phyloP scores from a whole-genome alignment of 208 protist genomes.

The Phytomonas francai region DNA sequence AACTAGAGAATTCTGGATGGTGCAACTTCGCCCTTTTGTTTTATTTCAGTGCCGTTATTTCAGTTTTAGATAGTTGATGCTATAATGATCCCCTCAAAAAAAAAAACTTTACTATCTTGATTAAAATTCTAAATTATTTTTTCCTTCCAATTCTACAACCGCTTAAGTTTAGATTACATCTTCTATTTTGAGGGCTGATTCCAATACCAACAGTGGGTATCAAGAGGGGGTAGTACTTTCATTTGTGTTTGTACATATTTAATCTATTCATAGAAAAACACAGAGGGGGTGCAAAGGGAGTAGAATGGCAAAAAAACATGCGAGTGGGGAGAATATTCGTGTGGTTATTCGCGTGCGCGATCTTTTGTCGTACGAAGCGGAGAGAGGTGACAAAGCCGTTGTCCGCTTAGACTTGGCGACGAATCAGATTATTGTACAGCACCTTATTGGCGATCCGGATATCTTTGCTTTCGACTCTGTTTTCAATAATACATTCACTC shows the following conservation, averaged over 20 bases:
- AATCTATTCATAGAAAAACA: background rate
- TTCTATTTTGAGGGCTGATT: background rate
- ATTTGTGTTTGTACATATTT: slow-evolving; percentile 7
- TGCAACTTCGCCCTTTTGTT: background rate
- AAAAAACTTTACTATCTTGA: background rate
- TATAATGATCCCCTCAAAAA: background rate
- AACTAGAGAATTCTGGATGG: background rate
- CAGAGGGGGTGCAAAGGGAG: background rate
- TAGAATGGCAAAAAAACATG: slow-evolving; percentile 61
- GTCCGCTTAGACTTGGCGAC: slow-evolving; percentile 83
- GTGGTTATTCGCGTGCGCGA: slow-evolving; percentile 84
- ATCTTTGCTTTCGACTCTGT: slow-evolving; percentile 87
- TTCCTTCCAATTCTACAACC: background rate
- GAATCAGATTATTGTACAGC: slow-evolving; percentile 82
- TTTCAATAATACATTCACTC: slow-evolving; percentile 90
- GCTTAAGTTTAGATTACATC: background rate
- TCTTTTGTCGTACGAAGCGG: slow-evolving; percentile 69
- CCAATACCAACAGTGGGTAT: background rate
- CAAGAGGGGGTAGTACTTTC: background rate
- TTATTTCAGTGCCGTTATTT: background rate
- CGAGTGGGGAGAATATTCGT: slow-evolving; percentile 83
- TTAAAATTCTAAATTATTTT: background rate
- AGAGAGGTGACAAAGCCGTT: slow-evolving; percentile 81
- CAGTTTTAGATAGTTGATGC: background rate
- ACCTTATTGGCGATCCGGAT: slow-evolving; percentile 77